Evolutionary conservation across 768 basidiomycete genomes (phyloP).

Genomic region (Butyriboletus loyo): DNA sequence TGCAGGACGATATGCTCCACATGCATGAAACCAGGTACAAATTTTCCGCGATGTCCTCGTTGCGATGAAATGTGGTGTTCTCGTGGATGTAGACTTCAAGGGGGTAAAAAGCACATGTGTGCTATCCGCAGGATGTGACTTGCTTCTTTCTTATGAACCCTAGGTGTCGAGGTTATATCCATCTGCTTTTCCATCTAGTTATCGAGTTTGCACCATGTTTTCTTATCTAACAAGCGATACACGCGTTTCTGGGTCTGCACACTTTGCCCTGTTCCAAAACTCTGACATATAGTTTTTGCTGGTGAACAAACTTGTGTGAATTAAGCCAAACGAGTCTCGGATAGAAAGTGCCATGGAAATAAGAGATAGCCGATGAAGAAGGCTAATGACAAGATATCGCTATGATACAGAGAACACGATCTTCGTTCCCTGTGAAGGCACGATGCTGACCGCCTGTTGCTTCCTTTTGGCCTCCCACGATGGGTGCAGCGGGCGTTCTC

Average conservation of each 20-base stretch:
- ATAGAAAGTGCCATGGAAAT: neutral
- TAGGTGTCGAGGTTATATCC: neutral
- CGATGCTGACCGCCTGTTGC: constrained; percentile 60
- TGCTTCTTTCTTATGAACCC: neutral
- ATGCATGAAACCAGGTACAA: constrained; percentile 49
- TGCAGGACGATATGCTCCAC: constrained; percentile 43
- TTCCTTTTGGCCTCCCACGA: constrained; percentile 95
- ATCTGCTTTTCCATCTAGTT: neutral
- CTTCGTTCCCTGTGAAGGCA: constrained; percentile 79
- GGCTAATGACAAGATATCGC: neutral
- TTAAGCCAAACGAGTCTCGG: neutral
- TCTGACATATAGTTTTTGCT: neutral
- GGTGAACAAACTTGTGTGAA: neutral
- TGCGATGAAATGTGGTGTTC: constrained; percentile 66
- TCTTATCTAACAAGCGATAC: neutral
- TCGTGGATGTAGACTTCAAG: constrained; percentile 53
- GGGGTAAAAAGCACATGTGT: constrained; percentile 53
- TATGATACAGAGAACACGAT: constrained; percentile 51
- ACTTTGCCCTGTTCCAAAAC: neutral
- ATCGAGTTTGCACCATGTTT: neutral
- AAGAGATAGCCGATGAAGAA: neutral
- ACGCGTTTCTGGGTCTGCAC: neutral
- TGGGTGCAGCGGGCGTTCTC: constrained; percentile 65
- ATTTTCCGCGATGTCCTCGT: constrained; percentile 60
- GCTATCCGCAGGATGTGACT: constrained; percentile 12